Evolutionary conservation across 352 stramenopile species (phyloP), one percentile per base, ranked within the genome.

Genomic region (Pseudoperonospora humuli): DNA sequence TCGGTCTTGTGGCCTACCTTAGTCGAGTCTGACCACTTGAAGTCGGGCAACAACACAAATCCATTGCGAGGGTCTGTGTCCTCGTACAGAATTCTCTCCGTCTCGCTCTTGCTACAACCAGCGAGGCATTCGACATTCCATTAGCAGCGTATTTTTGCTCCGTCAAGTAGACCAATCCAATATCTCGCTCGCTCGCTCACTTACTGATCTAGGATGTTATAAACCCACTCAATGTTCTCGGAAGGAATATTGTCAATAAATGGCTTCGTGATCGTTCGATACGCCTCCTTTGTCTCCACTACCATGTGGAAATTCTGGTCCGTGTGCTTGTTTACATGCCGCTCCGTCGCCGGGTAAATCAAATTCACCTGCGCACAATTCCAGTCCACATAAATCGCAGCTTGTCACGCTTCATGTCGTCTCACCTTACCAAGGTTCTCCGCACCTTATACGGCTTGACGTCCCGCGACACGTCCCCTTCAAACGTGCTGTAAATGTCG

Each of bases 141-240:
- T 4, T 23, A 38, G 9, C 7, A 38, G 14, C 26, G 1, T n/a
- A n/a, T 13, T 13, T 4, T 28, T 28, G 15, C 14, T 19, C 11
- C 13, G 23, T 21, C 20, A 39, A 7, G n/a, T n/a, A n/a, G n/a
- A n/a, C 23, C 19, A 23, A 23, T 28, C 20, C 15, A 45, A 8
- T 14, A 9, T 24, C 4, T 11, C 11, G 7, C n/a, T 32, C 23
- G 15, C n/a, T 10, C 7, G 7, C 3, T 2, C 11, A 70, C 80
- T 66, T 73, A 93, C 82, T 86, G 69, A 5, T 90, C 75, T 26
- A 93, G 53, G 45, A 93, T 93, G 45, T 93, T 93, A 67, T 89
- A 89, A 33, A 93, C 70, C 82, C 82, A 93, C 37, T 90, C 76
- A 45, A 93, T 70, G 39, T 86, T 90, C 29, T 84, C 73, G 18